These are phyloP conservation scores for Xylariaceae sp. DNA, from an alignment of 2,329 filamentous ascomycete genomes.

Conservation along the genomic window DNA sequence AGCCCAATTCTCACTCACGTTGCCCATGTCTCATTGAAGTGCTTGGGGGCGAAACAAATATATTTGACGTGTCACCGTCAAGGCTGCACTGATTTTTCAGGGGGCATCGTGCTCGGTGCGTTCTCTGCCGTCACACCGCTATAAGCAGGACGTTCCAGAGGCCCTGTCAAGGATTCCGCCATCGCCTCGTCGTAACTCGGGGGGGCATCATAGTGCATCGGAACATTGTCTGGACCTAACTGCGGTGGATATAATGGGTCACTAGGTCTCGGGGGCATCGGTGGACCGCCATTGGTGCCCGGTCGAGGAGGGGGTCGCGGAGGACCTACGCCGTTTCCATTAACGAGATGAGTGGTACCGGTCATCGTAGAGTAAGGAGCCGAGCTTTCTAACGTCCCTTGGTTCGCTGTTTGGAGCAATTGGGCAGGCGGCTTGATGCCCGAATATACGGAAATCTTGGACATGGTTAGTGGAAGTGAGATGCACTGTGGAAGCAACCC, in stretches of 20 bases:
- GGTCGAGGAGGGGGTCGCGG: slow-evolving; percentile 41
- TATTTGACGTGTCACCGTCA: background rate
- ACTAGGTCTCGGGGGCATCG: slow-evolving; percentile 25
- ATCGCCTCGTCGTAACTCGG: slow-evolving; percentile 94
- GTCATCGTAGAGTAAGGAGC: slow-evolving; percentile 29
- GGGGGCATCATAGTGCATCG: slow-evolving; percentile 68
- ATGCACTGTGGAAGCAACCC: slow-evolving; percentile 60
- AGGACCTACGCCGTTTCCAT: slow-evolving; percentile 17
- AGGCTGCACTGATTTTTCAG: slow-evolving; percentile 26
- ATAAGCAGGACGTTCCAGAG: slow-evolving; percentile 62
- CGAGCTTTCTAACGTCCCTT: slow-evolving; percentile 20
- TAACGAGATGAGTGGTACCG: background rate
- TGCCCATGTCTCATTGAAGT: background rate
- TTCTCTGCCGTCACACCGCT: slow-evolving; percentile 61
- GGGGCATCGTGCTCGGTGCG: slow-evolving; percentile 46
- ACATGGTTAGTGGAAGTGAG: slow-evolving; percentile 72
- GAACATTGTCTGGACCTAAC: slow-evolving; percentile 43
- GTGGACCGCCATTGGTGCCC: slow-evolving; percentile 17
- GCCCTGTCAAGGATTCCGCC: slow-evolving; percentile 66
- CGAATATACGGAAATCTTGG: slow-evolving; percentile 72
- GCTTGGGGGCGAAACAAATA: background rate
- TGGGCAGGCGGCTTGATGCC: slow-evolving; percentile 78
- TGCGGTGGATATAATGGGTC: slow-evolving; percentile 59
- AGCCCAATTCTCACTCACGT: background rate
- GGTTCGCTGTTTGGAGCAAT: slow-evolving; percentile 53